Percentiles rank a stretch among this genome's conserved stretches.
Evolutionary conservation across 116 monocot genomes (phyloP).

Genomic region (Dioscorea cayenensis): DNA sequence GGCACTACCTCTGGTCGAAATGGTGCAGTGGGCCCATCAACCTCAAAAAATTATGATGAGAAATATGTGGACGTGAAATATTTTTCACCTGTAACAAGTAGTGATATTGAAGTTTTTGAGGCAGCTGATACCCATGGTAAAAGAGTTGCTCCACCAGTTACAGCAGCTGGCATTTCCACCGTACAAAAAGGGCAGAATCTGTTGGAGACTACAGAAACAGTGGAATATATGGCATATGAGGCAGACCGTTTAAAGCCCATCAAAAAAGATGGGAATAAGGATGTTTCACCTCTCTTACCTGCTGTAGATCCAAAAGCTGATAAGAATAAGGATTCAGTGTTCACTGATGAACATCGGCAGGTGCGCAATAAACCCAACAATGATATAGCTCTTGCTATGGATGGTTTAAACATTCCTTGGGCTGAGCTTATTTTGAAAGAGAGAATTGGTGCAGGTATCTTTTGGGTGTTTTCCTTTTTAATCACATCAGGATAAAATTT

Average conservation of each 20-base stretch:
- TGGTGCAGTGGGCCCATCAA: slow-evolving; percentile 18
- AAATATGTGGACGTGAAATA: slow-evolving; percentile 20
- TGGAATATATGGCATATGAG: slow-evolving; percentile 17
- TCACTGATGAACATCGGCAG: slow-evolving; percentile 14
- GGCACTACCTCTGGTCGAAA: slow-evolving; percentile 25
- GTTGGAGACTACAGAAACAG: slow-evolving; percentile 7
- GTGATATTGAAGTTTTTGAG: slow-evolving; percentile 14
- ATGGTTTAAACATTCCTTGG: slow-evolving; percentile 87
- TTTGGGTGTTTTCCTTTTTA: neutral
- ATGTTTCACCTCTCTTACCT: slow-evolving; percentile 16
- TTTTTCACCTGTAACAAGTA: slow-evolving; percentile 20
- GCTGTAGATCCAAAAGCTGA: slow-evolving; percentile 24
- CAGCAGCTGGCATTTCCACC: slow-evolving; percentile 13
- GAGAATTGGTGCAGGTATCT: slow-evolving; percentile 90
- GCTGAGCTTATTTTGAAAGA: slow-evolving; percentile 74
- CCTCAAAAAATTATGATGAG: slow-evolving; percentile 27
- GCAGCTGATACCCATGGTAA: slow-evolving; percentile 13
- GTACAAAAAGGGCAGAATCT: slow-evolving; percentile 16
- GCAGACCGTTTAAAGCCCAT: slow-evolving; percentile 16
- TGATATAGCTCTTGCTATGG: slow-evolving; percentile 36
- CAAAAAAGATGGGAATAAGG: slow-evolving; percentile 23
- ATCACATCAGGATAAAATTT: neutral
- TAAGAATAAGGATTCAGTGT: slow-evolving; percentile 33
- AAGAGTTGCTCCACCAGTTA: slow-evolving; percentile 18
- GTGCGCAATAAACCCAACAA: slow-evolving; percentile 16